Conservation (phyloP, 345 rosid genomes). For the Lagerstroemia speciosa region DNA sequence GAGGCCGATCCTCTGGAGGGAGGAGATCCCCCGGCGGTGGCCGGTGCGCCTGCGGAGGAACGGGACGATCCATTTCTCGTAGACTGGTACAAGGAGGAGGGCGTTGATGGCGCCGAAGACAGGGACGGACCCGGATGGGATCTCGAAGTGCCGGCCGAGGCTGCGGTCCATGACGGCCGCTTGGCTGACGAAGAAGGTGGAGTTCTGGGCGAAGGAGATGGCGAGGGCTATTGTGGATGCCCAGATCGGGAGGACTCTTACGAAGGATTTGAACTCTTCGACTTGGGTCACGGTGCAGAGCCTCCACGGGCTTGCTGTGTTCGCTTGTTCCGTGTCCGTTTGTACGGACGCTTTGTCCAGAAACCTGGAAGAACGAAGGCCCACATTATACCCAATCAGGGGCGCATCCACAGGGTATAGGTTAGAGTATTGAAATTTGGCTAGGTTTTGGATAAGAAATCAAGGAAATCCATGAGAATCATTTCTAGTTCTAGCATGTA, state of each 20-base stretch:
- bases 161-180: slow-evolving; percentile 38
- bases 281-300: slow-evolving; percentile 58
- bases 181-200: slow-evolving; percentile 48
- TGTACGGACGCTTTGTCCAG: slow-evolving; percentile 54
- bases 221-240: slow-evolving; percentile 43
- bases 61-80: slow-evolving; percentile 32
- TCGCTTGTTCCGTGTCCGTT: slow-evolving; percentile 20
- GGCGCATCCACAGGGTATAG: no score
- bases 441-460: no score
- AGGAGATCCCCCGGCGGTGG: slow-evolving; percentile 42
- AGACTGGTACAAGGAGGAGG: slow-evolving; percentile 39
- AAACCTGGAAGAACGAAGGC: slow-evolving; percentile 20
- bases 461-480: no score
- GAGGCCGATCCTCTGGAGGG: slow-evolving; percentile 48
- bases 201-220: slow-evolving; percentile 42
- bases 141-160: slow-evolving; percentile 31
- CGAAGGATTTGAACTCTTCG: slow-evolving; percentile 46
- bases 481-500: no score
- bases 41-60: slow-evolving; percentile 32
- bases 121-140: slow-evolving; percentile 39
- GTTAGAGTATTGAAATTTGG: no score
- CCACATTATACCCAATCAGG: no score
- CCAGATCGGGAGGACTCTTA: slow-evolving; percentile 46
- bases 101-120: slow-evolving; percentile 36
- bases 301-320: slow-evolving; percentile 27